A percentile compares a stretch with the other conserved stretches of the same genome.
Evolutionary conservation across 306 rosid species (phyloP).

Genomic region (Carpinus viminea): DNA sequence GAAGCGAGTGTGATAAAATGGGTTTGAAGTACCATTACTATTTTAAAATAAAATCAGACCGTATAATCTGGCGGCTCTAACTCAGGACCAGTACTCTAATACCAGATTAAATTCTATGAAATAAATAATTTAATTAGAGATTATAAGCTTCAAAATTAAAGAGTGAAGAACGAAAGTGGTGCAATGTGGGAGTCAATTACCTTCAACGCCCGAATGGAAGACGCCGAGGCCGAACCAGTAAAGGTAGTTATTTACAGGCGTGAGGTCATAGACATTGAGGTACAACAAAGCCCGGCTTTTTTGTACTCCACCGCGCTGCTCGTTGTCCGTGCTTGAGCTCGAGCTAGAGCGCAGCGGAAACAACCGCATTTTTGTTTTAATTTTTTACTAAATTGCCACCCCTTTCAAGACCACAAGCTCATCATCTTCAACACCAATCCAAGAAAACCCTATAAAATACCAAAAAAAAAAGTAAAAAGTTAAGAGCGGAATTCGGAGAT

Average conservation of each 20-base stretch:
- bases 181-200: conserved; percentile 32
- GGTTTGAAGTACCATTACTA: too few species aligned
- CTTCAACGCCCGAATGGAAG: conserved; percentile 96
- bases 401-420: conserved; percentile 38
- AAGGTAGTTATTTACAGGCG: conserved; percentile 79
- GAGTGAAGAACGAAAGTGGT: not conserved
- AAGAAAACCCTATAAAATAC: conserved; percentile 27
- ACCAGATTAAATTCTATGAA: too few species aligned
- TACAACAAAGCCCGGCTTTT: conserved; percentile 48
- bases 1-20: too few species aligned
- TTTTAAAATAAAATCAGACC: too few species aligned
- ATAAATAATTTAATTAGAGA: not conserved
- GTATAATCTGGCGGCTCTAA: too few species aligned
- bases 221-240: conserved; percentile 78
- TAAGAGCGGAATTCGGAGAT: too few species aligned
- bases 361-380: conserved; percentile 71
- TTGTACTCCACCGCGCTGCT: conserved; percentile 25
- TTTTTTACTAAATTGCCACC: conserved; percentile 13
- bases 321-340: conserved; percentile 49
- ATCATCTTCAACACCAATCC: conserved; percentile 28
- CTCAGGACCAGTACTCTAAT: too few species aligned
- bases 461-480: not conserved
- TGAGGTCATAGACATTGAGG: conserved; percentile 94
- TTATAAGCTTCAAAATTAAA: not conserved
- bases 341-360: conserved; percentile 51